Base-by-base conservation (phyloP, 2,329 filamentous ascomycete genomes). In the Ophiostoma himal-ulmi region DNA sequence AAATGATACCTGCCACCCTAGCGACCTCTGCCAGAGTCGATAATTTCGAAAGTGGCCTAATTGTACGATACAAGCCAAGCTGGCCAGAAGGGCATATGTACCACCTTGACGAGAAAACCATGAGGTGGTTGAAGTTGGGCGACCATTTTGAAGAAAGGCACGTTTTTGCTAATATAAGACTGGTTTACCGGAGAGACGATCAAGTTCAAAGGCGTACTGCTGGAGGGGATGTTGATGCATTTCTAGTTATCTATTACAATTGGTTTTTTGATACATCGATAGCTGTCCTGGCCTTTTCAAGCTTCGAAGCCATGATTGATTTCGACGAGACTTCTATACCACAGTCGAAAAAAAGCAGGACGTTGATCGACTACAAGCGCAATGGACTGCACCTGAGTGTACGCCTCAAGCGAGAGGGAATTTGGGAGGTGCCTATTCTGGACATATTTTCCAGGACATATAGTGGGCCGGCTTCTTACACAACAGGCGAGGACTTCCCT, bases 171-270 rank as follows among this genome's bases (percentile, higher is more conserved):
- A n/a, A n/a, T n/a, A n/a, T n/a, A n/a, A 48, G 17, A 20, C 7
- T 48, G 44, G 7, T 48, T 20, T 20, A 48, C 44, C 2, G 13
- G 7, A 20, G 7, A 48, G 44, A 20, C 5, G 30, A 30, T 30
- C 30, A 30, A 3, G 3, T 30, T 30, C 30, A 41, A 41, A 1
- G 4, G 4, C 39, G 1, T 41, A 7, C 52, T 22, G 13, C n/a
- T 11, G 4, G 3, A 10, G n/a, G 5, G 10, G 13, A 1, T 5
- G 10, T 1, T 13, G 10, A 11, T 13, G n/a, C 1, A 3, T 13
- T 26, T 26, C 11, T 57, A 26, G 22, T 57, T 10, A 7, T 57
- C 52, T 57, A 57, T 57, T 26, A 7, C 5, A 5, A 41, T 11
- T 2, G 10, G 10, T 4, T 41, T 41, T 5, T 11, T 1, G 22